A percentile compares a stretch with the other conserved stretches of the same genome.
Evolutionary conservation across 169 alveolate genomes (phyloP).

Genomic region (Cystoisospora suis): DNA sequence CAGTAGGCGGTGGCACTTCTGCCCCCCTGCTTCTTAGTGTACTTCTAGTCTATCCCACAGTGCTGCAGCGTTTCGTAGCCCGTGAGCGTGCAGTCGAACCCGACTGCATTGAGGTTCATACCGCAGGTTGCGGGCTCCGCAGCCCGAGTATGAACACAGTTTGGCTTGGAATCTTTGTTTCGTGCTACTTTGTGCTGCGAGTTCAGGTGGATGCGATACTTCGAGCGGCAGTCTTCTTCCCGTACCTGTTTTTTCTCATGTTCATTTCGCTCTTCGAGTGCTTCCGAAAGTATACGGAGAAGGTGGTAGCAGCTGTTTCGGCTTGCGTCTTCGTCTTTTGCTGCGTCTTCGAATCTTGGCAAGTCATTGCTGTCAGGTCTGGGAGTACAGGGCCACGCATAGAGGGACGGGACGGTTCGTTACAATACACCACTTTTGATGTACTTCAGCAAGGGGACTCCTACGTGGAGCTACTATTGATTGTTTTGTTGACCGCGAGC

Average conservation of each 20-base stretch:
- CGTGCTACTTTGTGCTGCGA: too few relatives aligned
- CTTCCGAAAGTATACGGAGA: not conserved
- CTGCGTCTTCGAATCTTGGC: conserved; percentile 15
- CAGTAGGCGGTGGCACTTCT: too few relatives aligned
- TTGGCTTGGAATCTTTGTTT: too few relatives aligned
- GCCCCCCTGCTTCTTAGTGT: too few relatives aligned
- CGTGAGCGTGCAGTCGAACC: too few relatives aligned
- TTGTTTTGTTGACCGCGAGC: not conserved
- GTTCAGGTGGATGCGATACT: not conserved
- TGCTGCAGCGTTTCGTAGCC: too few relatives aligned
- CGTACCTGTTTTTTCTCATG: not conserved
- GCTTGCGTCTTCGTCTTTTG: not conserved
- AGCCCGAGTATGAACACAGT: too few relatives aligned
- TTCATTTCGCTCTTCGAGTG: conserved; percentile 3
- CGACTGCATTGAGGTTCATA: too few relatives aligned
- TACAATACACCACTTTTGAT: too few relatives aligned
- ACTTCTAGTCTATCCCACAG: too few relatives aligned
- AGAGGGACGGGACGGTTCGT: too few relatives aligned
- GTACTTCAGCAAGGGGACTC: not conserved
- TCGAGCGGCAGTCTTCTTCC: not conserved
- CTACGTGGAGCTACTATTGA: not conserved
- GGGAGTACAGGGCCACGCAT: not conserved
- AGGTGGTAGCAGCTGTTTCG: not conserved
- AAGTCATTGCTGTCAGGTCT: not conserved
- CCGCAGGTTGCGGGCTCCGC: too few relatives aligned